Conservation (phyloP, 2,329 filamentous ascomycete genomes). For the Aureobasidium musti region DNA sequence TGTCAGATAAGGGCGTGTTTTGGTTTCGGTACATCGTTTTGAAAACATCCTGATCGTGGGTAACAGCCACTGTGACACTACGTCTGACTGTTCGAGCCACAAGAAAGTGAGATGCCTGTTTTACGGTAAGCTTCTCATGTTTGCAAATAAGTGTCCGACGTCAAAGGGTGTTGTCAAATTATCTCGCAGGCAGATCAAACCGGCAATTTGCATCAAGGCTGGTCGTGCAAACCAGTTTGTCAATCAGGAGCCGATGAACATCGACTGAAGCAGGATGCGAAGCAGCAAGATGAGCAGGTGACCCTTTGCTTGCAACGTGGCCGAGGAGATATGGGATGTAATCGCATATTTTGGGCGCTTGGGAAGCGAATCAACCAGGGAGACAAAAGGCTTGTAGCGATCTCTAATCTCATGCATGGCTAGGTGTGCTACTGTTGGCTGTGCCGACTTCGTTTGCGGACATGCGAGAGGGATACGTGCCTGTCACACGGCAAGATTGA, state of each 20-base stretch:
- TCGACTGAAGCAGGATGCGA: background rate
- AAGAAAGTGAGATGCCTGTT: background rate
- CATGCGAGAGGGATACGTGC: slow-evolving; percentile 13
- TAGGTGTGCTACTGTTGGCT: background rate
- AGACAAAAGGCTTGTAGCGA: background rate
- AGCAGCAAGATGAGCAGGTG: slow-evolving; percentile 15
- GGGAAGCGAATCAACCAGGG: slow-evolving; percentile 10
- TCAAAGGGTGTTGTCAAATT: background rate
- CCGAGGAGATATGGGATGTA: slow-evolving; percentile 1
- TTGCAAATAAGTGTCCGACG: background rate
- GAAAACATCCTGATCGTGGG: background rate
- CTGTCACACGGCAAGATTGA: slow-evolving; percentile 10
- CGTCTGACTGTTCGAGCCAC: background rate
- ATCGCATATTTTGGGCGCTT: background rate
- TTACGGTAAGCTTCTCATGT: background rate
- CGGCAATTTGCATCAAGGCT: slow-evolving; percentile 9
- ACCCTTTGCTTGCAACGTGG: slow-evolving; percentile 19
- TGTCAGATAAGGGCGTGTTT: background rate
- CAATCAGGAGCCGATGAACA: background rate
- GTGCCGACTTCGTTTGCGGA: background rate
- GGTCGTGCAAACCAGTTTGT: background rate
- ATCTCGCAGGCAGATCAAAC: slow-evolving; percentile 1
- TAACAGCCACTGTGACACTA: background rate
- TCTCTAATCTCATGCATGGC: background rate
- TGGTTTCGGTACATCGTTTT: background rate